Conservation (phyloP, 768 basidiomycete genomes). For the Tylopilus intermedius region DNA sequence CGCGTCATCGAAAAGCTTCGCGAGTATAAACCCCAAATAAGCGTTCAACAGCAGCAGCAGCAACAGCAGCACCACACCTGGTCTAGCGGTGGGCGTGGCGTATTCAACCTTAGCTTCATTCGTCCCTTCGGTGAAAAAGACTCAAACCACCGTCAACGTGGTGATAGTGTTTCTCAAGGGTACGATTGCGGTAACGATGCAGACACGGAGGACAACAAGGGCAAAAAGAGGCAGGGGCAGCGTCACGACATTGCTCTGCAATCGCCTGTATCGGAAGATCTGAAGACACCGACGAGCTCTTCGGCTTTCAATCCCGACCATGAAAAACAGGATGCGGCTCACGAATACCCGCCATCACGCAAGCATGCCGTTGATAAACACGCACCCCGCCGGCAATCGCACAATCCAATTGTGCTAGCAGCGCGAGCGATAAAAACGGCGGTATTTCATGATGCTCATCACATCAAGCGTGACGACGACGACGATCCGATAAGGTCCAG, state of each 20-base stretch:
- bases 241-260: constrained; percentile 6
- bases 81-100: constrained; percentile 39
- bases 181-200: constrained; percentile 30
- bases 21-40: constrained; percentile 47
- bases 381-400: constrained; percentile 28
- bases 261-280: constrained; percentile 10
- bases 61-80: constrained; percentile 24
- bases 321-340: constrained; percentile 12
- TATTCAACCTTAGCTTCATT: constrained; percentile 32
- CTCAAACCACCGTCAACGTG: constrained; percentile 29
- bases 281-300: constrained; percentile 6
- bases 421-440: constrained; percentile 66
- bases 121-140: constrained; percentile 44
- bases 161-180: constrained; percentile 18
- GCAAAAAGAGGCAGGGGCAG: constrained; percentile 27
- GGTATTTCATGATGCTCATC: constrained; percentile 71
- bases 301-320: constrained; percentile 2
- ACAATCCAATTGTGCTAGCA: constrained; percentile 46
- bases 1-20: constrained; percentile 63
- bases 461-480: constrained; percentile 50
- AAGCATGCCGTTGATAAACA: constrained; percentile 15
- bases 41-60: constrained; percentile 5
- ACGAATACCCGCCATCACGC: constrained; percentile 40
- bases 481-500: constrained; percentile 44
- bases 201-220: constrained; percentile 27